Conservation (phyloP, 202 grass and related monocot genomes). For the Setaria italica region DNA sequence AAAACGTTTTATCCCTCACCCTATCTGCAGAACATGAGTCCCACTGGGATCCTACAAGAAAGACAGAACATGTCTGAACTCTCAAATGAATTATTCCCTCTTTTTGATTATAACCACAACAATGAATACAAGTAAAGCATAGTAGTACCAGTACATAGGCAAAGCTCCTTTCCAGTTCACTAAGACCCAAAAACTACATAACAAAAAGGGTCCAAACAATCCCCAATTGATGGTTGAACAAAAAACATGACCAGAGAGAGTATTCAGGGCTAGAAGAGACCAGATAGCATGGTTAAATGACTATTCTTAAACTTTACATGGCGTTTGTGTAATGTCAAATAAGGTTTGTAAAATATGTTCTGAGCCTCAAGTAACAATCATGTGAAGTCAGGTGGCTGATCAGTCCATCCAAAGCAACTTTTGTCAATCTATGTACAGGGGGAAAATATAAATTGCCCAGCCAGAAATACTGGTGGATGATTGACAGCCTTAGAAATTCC, state of each 20-base stretch:
- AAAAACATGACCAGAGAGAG: background rate
- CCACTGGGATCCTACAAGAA: background rate
- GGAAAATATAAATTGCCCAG: background rate
- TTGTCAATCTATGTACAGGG: background rate
- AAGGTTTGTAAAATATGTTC: background rate
- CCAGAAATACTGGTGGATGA: background rate
- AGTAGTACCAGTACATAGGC: background rate
- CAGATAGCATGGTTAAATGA: background rate
- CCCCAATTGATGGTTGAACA: background rate
- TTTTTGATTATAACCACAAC: background rate
- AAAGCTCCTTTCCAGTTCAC: background rate
- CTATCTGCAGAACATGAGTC: background rate
- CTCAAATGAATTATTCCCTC: background rate
- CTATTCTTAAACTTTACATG: slow-evolving; percentile 9
- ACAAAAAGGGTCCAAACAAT: background rate
- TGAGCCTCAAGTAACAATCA: background rate
- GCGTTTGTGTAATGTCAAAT: background rate
- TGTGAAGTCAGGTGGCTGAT: background rate
- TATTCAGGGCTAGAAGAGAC: background rate
- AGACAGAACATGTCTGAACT: background rate
- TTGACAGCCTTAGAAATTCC: background rate
- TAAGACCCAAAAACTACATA: background rate
- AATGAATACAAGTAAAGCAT: background rate
- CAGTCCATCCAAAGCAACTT: background rate
- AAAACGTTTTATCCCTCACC: background rate